Evolutionary conservation across 805 yeast species (phyloP), one percentile per base, ranked within the genome.

Genomic region (Candida dajiaensis): DNA sequence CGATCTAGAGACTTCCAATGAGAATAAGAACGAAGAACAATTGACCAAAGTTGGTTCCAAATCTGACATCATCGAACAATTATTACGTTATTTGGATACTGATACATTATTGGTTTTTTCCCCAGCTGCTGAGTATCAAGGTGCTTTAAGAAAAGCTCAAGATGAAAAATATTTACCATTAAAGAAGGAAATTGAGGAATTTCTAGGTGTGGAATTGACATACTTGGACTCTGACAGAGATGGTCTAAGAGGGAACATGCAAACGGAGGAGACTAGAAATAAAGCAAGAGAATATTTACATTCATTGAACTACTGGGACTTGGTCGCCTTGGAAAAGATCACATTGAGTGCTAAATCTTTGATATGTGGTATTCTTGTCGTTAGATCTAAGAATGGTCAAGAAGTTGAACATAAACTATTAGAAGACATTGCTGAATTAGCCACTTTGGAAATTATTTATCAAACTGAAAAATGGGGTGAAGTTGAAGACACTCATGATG

Each of bases 401-500:
- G 73, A 85, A 50, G 72, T 38, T 4, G 10, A 35, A 12, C 77
- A 51, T 50, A 64, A 68, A 44, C 53, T 79, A 3, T 67, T 86
- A 16, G 89, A 84, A 45, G 86, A 88, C 50, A 74, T 92, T 36
- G 84, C 90, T 2, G 79, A 79, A 57, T 77, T 85, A 48, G 89
- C 89, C 10, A 82, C 85, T 47, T 71, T 94, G 57, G 99, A 94
- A 61, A 82, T 83, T 13, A 80, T 83, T 29, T 78, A 78, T 66
- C 99, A 94, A 67, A 86, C 95, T 31, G 81, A 80, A 20, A 77
- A 82, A 59, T 94, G 99, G 99, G 99, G 99, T 28, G 97, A 92
- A 66, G 98, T 92, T 21, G 98, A 94, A 68, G 99, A 94, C 61
- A 89, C 98, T 3, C 99, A 94, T 62, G 99, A 94, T 64, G 97